A percentile compares a stretch with the other conserved stretches of the same genome.
Evolutionary conservation across 2,329 filamentous ascomycete species (phyloP).

Genomic region (Cadophora sp.): DNA sequence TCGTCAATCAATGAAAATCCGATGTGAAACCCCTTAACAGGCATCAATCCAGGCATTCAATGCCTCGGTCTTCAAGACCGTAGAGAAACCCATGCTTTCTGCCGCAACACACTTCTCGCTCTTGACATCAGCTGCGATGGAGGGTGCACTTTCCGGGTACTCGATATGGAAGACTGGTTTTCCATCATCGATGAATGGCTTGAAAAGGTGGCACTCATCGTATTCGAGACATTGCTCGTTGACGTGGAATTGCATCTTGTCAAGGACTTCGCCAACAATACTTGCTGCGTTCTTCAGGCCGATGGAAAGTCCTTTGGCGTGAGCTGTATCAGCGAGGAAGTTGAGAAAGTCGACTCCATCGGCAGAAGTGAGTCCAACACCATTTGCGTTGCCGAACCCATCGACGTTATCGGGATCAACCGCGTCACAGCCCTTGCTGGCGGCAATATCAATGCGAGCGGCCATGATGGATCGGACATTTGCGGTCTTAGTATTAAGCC

Average conservation of each 20-base stretch:
- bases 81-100: constrained; percentile 31
- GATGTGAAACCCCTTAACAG: constrained; percentile 22
- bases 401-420: constrained; percentile 78
- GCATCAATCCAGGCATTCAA: constrained; percentile 32
- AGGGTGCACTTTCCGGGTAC: constrained; percentile 58
- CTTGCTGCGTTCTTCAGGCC: constrained; percentile 73
- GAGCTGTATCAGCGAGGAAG: constrained; percentile 64
- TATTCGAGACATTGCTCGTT: constrained; percentile 73
- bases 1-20: background rate
- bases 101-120: constrained; percentile 16
- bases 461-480: constrained; percentile 71
- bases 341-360: constrained; percentile 65
- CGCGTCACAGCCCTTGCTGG: constrained; percentile 68
- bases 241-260: constrained; percentile 68
- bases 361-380: constrained; percentile 61
- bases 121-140: constrained; percentile 15
- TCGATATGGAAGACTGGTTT: constrained; percentile 80
- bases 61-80: constrained; percentile 31
- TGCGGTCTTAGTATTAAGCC: constrained; percentile 64
- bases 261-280: constrained; percentile 59
- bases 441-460: constrained; percentile 63
- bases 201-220: constrained; percentile 64
- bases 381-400: constrained; percentile 69
- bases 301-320: constrained; percentile 61
- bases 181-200: constrained; percentile 61